Evolutionary conservation across 2,329 filamentous ascomycete species (phyloP).

Genomic region (Venturiaceae sp.): DNA sequence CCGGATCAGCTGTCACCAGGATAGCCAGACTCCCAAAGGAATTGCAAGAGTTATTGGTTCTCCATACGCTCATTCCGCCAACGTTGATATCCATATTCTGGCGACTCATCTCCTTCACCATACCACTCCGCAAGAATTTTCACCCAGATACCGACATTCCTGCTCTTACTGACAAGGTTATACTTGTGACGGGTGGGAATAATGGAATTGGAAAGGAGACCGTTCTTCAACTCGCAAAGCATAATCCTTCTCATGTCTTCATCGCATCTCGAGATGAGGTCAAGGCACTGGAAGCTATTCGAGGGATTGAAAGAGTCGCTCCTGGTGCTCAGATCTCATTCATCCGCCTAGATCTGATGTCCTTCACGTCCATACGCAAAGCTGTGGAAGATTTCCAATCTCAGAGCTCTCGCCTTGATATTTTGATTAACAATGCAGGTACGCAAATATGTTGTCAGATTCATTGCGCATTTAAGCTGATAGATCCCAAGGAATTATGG

Average conservation of each 20-base stretch:
- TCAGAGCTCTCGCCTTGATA: constrained; percentile 1
- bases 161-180: constrained; percentile 29
- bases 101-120: not conserved
- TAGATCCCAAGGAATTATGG: constrained; percentile 8
- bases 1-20: not conserved
- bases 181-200: constrained; percentile 37
- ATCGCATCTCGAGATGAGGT: constrained; percentile 34
- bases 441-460: not conserved
- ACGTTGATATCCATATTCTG: not conserved
- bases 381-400: constrained; percentile 1
- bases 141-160: constrained; percentile 28
- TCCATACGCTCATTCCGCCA: not conserved
- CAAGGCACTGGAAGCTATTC: constrained; percentile 27
- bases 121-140: constrained; percentile 12
- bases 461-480: not conserved
- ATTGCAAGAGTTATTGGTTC: not conserved
- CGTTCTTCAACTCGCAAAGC: constrained; percentile 31
- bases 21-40: not conserved
- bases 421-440: constrained; percentile 11
- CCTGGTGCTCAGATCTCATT: not conserved
- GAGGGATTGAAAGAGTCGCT: constrained; percentile 1
- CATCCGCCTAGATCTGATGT: constrained; percentile 7
- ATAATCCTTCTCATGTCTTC: constrained; percentile 35
- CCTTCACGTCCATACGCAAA: constrained; percentile 7
- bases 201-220: constrained; percentile 37